A percentile compares a stretch with the other conserved stretches of the same genome.
phyloP scores from a whole-genome alignment of 1,284 basidiomycete genomes.

The Ganoderma meredithae region DNA sequence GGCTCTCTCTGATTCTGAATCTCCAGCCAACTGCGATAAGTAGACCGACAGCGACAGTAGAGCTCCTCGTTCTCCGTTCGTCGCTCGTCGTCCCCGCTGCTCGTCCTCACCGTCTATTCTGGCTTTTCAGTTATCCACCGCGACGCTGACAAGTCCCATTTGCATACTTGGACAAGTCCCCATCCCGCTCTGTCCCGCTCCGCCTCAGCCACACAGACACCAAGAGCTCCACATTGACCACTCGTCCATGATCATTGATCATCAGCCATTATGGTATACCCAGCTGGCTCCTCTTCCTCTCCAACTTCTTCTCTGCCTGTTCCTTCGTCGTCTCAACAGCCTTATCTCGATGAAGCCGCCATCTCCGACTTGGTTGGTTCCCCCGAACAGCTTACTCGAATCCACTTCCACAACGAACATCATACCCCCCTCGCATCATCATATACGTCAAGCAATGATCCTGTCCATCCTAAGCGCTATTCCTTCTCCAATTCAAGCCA shows the following conservation, averaged over 20 bases:
- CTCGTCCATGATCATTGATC: not conserved
- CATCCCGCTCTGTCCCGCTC: too few relatives aligned
- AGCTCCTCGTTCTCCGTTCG: too few relatives aligned
- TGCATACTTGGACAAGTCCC: too few relatives aligned
- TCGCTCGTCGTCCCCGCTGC: too few relatives aligned
- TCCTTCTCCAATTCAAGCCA: constrained; percentile 18
- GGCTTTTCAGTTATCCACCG: too few relatives aligned
- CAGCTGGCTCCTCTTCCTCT: constrained; percentile 1
- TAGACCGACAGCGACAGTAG: too few relatives aligned
- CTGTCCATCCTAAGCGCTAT: constrained; percentile 25
- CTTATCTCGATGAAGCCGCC: constrained; percentile 11
- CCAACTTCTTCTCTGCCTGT: constrained; percentile 14
- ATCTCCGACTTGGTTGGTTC: constrained; percentile 27
- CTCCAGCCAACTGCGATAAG: too few relatives aligned
- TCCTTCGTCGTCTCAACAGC: constrained; percentile 9
- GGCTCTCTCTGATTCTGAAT: too few relatives aligned
- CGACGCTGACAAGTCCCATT: too few relatives aligned
- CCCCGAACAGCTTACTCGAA: constrained; percentile 22
- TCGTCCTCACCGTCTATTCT: too few relatives aligned
- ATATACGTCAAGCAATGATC: constrained; percentile 8
- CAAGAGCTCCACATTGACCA: too few relatives aligned
- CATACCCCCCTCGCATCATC: constrained; percentile 10
- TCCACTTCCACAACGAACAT: constrained; percentile 3
- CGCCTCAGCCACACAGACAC: too few relatives aligned
- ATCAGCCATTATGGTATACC: not conserved